Evolutionary conservation across 192 early-diverging fungal species (phyloP), one percentile per base, ranked within the genome.

Genomic region (Coemansia asiatica): DNA sequence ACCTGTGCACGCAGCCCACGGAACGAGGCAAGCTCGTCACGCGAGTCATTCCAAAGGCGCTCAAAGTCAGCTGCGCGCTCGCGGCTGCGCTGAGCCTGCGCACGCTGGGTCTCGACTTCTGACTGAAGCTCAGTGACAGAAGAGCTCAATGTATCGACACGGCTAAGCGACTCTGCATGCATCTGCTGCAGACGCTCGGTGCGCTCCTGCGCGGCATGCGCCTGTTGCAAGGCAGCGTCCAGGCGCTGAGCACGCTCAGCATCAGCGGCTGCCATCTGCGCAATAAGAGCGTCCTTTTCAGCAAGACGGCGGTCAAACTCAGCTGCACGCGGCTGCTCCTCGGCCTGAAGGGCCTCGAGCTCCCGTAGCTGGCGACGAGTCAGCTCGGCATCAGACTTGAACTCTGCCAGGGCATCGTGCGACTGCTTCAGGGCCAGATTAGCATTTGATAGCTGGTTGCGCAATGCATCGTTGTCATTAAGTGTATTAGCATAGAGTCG

Each of bases 391-490:
- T 77, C 83, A 27, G 63, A 28, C 27, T 69, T 65, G 50, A 63
- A 60, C 48, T 77, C 71, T 8, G 75, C 60, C 47, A 77, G 50
- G 8, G 66, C 72, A 33, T 81, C 75, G 53, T 78, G 74, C 18
- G 72, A 60, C 69, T 81, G 78, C 63, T 77, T 71, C 9, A 81
- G 69, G 50, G 69, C 60, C 56, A 69, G 56, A 35, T 71, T 81
- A 53, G 77, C 82, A 4, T 68, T 63, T 1, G 71, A 64, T 55
- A 83, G 65, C 56, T 84, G 78, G 66, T 67, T 71, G 12, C 78
- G 65, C 59, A 80, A 63, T 25, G 74, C 75, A 27, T 81, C 79
- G 56, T 74, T 77, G 61, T 84, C 83, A 67, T 78, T 80, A 2
- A 81, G 66, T 19, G 75, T 71, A 56, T 75, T 84, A 25, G 79